A percentile compares a stretch with the other conserved stretches of the same genome.
Conservation (phyloP, 306 rosid genomes). For the Biancaea sappan region DNA sequence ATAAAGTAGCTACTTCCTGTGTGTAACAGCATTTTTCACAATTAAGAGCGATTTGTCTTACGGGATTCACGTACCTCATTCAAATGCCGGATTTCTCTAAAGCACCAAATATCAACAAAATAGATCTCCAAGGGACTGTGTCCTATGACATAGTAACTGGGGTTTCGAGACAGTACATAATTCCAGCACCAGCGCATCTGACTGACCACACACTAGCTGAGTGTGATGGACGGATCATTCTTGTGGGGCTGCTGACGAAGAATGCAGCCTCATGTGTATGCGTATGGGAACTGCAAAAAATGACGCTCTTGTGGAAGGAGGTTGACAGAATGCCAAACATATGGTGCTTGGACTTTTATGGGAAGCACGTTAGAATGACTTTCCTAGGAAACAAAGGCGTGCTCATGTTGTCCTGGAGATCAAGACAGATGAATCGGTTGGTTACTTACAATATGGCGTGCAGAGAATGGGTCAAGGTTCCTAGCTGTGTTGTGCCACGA, state of each 20-base stretch:
- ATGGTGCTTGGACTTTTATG: slow-evolving; percentile 98
- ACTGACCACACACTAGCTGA: slow-evolving; percentile 75
- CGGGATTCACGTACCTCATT: too few species aligned
- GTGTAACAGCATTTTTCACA: too few species aligned
- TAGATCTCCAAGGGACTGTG: slow-evolving; percentile 60
- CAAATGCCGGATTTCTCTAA: neutral
- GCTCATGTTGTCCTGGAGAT: slow-evolving; percentile 86
- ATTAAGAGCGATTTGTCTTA: too few species aligned
- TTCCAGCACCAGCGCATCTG: slow-evolving; percentile 71
- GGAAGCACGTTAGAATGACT: slow-evolving; percentile 92
- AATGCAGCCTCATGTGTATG: slow-evolving; percentile 92
- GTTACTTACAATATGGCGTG: slow-evolving; percentile 69
- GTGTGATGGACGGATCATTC: slow-evolving; percentile 77
- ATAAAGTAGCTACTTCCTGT: too few species aligned
- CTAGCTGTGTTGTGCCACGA: slow-evolving; percentile 63
- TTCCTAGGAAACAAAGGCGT: slow-evolving; percentile 93
- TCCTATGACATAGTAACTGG: slow-evolving; percentile 65
- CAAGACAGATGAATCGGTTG: slow-evolving; percentile 65
- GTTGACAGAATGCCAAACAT: slow-evolving; percentile 99
- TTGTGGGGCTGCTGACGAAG: slow-evolving; percentile 81
- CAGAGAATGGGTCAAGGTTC: slow-evolving; percentile 88
- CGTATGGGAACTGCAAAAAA: slow-evolving; percentile 97
- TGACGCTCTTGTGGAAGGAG: slow-evolving; percentile 99
- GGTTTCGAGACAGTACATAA: slow-evolving; percentile 74
- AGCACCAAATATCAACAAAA: neutral